Percentiles rank a stretch among this genome's conserved stretches.
Conservation (phyloP, 805 yeast species). For the Metschnikowia lunata region DNA sequence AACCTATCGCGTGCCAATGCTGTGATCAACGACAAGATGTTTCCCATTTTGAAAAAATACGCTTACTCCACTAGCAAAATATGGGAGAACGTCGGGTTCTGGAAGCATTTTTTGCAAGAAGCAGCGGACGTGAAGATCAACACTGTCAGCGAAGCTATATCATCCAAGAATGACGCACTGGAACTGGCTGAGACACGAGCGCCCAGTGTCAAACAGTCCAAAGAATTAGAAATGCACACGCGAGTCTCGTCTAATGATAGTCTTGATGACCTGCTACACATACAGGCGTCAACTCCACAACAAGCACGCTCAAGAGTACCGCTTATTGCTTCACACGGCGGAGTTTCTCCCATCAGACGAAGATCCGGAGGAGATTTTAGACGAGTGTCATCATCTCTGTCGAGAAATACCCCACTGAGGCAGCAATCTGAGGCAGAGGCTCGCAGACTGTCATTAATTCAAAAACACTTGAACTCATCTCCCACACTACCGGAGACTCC, state of each 20-base stretch:
- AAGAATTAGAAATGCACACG: neutral
- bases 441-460: slow-evolving; percentile 28
- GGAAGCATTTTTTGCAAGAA: slow-evolving; percentile 75
- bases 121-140: slow-evolving; percentile 63
- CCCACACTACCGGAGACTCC: slow-evolving; percentile 45
- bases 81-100: slow-evolving; percentile 64
- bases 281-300: slow-evolving; percentile 12
- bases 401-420: slow-evolving; percentile 5
- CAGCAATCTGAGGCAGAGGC: slow-evolving; percentile 10
- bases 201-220: too few species aligned
- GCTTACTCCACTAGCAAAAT: slow-evolving; percentile 54
- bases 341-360: neutral
- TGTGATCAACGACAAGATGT: slow-evolving; percentile 59
- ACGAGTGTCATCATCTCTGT: slow-evolving; percentile 9
- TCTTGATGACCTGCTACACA: neutral
- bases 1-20: slow-evolving; percentile 66
- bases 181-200: too few species aligned
- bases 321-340: slow-evolving; percentile 5
- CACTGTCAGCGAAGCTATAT: slow-evolving; percentile 31
- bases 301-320: slow-evolving; percentile 6
- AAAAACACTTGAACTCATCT: slow-evolving; percentile 35
- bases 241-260: too few species aligned
- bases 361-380: neutral
- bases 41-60: slow-evolving; percentile 64
- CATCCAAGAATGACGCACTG: too few species aligned